A percentile compares a stretch with the other conserved stretches of the same genome.
Evolutionary conservation across 148 eudicot species (phyloP).

Genomic region (Rhododendron williamsianum): DNA sequence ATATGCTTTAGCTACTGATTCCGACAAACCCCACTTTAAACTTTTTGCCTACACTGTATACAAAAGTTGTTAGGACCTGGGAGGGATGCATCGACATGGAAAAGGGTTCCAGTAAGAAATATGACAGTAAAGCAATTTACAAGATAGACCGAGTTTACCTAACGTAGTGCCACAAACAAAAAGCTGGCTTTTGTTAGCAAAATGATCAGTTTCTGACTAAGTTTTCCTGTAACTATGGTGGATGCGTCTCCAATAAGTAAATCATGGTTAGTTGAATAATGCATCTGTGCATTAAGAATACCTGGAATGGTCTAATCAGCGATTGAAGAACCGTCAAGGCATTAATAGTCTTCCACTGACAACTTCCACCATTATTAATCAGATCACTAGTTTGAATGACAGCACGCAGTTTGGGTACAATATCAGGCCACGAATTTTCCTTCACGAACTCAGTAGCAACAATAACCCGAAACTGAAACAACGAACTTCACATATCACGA

Average conservation of each 20-base stretch:
- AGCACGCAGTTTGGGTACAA: slow-evolving; percentile 51
- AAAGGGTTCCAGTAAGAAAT: slow-evolving; percentile 1
- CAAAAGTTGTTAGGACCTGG: background rate
- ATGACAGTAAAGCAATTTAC: background rate
- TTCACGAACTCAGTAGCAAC: slow-evolving; percentile 61
- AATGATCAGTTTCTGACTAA: background rate
- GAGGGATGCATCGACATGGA: background rate
- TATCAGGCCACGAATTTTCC: slow-evolving; percentile 61
- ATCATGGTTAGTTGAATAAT: background rate
- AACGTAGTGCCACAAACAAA: background rate
- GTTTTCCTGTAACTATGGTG: background rate
- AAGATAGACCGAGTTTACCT: background rate
- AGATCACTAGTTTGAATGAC: slow-evolving; percentile 50
- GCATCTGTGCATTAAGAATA: slow-evolving; percentile 14
- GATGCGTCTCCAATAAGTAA: background rate
- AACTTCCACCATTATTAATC: slow-evolving; percentile 31
- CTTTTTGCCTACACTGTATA: background rate
- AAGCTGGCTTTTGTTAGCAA: background rate
- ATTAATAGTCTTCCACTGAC: slow-evolving; percentile 52
- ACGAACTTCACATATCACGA: background rate
- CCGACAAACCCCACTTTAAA: background rate
- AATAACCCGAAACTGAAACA: slow-evolving; percentile 51
- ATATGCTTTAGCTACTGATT: background rate
- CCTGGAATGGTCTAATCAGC: slow-evolving; percentile 68
- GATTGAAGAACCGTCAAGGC: slow-evolving; percentile 61